Base-by-base conservation (phyloP, 2,329 filamentous ascomycete species). In the Chrysosporium queenslandicum region DNA sequence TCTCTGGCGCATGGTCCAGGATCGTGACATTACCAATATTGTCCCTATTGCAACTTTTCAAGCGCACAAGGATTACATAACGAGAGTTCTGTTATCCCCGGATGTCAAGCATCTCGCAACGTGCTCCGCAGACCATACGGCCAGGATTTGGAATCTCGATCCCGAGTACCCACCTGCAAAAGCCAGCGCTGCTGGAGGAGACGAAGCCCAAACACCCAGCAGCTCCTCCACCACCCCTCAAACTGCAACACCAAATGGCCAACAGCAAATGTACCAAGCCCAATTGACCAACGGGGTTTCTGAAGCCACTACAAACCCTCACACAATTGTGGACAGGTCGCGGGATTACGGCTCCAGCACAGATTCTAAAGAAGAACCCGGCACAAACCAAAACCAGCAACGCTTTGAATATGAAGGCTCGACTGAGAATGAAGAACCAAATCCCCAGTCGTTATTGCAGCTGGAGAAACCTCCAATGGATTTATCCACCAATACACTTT, bases 141-240 rank as follows among this genome's bases (percentile, higher is more conserved):
- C 90, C 56, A 91, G 94, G 68, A 96, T 98, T 61, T 98, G 92
- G 92, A 87, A 89, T 61, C 85, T 96, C 42, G 86, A 94, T 63
- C 77, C 83, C n/a, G 78, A 81, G 23, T 71, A 72, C 40, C 62
- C 62, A 1, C 68, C 66, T 2, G 66, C 68, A 30, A 74, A 72
- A 59, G 58, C 62, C 42, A n/a, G 68, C 61, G 6, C 41, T 5
- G 32, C 41, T 4, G 23, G 23, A n/a, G 36, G 41, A 12, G 37
- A 32, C 3, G 32, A 40, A 2, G 25, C 18, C 14, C 51, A 49
- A 14, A 6, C 2, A 12, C 27, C 21, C 3, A 47, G 16, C 23
- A 52, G 34, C 16, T n/a, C 27, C 18, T 23, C 50, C 12, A 12
- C 34, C 1, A 23, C 14, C 2, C 7, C 23, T 3, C 50, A 39